A percentile compares a stretch with the other conserved stretches of the same genome.
Conservation (phyloP, 306 rosid genomes). For the Herpetospermum pedunculosum region DNA sequence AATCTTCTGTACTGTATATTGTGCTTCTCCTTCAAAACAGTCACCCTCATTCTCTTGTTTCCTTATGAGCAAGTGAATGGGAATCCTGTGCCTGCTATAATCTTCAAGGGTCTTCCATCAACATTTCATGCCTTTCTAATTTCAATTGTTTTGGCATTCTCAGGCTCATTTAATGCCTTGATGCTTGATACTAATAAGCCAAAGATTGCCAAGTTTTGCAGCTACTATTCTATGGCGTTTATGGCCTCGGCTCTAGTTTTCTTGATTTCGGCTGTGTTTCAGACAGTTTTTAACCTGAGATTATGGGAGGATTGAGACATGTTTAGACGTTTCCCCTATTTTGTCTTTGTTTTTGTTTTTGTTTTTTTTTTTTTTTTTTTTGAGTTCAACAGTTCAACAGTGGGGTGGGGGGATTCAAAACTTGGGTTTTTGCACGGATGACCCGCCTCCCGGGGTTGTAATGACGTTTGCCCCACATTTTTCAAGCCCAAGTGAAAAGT, state of each 20-base stretch:
- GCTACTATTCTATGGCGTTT: not conserved
- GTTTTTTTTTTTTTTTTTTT: no score
- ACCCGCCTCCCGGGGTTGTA: no score
- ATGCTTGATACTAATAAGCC: conserved; percentile 2
- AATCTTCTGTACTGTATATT: not conserved
- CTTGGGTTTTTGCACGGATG: no score
- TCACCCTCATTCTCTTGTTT: conserved; percentile 1
- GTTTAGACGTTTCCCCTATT: not conserved
- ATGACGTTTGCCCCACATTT: no score
- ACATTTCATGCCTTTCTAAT: conserved; percentile 5
- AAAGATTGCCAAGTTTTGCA: not conserved
- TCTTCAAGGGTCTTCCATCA: conserved; percentile 9
- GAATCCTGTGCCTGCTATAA: conserved; percentile 1
- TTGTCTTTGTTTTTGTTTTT: no score
- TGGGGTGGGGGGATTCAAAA: no score
- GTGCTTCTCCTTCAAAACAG: conserved; percentile 1
- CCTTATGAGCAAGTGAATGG: conserved; percentile 10
- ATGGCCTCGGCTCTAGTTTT: not conserved
- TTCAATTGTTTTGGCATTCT: conserved; percentile 2
- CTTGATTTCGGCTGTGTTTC: not conserved
- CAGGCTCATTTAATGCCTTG: conserved; percentile 5
- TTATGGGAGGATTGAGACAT: not conserved
- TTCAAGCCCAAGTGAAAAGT: no score
- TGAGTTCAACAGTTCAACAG: no score
- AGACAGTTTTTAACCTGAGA: not conserved